Evolutionary conservation across 805 yeast species (phyloP), one percentile per base, ranked within the genome.

Genomic region (Nadsonia fulvescens): DNA sequence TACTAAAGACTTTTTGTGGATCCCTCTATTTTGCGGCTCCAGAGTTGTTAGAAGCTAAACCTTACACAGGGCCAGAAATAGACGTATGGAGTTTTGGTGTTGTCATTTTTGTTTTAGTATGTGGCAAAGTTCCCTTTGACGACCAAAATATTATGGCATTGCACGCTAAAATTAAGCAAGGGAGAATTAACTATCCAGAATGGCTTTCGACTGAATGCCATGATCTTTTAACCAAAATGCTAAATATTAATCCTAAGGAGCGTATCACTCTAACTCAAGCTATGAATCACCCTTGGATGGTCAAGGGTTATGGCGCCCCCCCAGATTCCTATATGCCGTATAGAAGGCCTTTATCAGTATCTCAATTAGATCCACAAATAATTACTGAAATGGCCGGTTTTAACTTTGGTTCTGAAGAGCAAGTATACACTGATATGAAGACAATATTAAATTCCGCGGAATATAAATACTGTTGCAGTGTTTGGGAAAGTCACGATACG

Each of bases 21-120:
- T 82, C 95, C 1, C 59, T 89, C 27, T 89, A 89, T 48, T 89
- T 89, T 63, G 99, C 98, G 1, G 98, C 99, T 1, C 99, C 99
- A 0, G 99, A 89, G 49, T 60, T 89, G 38, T 57, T 89, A 28
- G 76, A 78, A 32, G 98, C 96, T 1, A 70, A 70, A 37, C 95
- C 94, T 1, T 89, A 89, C 43, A 59, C 66, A 18, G 99, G 98
- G 0, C 98, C 98, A 1, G 98, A 89, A 48, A 94, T 89, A 24
- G 98, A 89, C 49, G 74, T 89, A 11, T 89, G 98, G 98, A 79
- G 94, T 2, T 86, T 83, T 58, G 98, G 98, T 36, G 93, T 89
- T 16, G 96, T 89, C 1, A 54, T 89, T 26, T 89, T 79, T 44
- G 99, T 89, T 5, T 58, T 89, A 33, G 94, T 89, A 2, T 83